Evolutionary conservation across 1,139 yeast species (phyloP).

Genomic region (Candida pseudoviswanathii): DNA sequence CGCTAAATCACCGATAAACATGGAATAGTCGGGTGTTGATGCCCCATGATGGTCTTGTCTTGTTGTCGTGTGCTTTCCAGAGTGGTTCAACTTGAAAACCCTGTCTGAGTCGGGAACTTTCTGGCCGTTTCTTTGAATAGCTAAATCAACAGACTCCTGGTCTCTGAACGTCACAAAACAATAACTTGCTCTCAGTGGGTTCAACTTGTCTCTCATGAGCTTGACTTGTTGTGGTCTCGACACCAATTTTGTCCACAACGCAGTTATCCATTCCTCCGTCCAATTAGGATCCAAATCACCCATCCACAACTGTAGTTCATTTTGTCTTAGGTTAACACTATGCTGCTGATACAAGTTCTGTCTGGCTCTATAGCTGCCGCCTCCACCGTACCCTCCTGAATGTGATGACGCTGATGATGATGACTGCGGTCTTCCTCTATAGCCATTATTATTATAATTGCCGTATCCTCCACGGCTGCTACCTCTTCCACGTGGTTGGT

Average conservation of each 20-base stretch:
- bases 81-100: slow-evolving; percentile 80
- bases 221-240: slow-evolving; percentile 39
- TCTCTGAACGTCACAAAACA: slow-evolving; percentile 83
- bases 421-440: slow-evolving; percentile 5
- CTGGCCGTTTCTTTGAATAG: slow-evolving; percentile 68
- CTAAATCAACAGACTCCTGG: slow-evolving; percentile 69
- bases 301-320: slow-evolving; percentile 70
- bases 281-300: slow-evolving; percentile 89
- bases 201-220: slow-evolving; percentile 38
- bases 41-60: slow-evolving; percentile 26
- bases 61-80: slow-evolving; percentile 51
- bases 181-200: slow-evolving; percentile 42
- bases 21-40: slow-evolving; percentile 11
- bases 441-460: not conserved
- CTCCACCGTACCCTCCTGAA: not conserved
- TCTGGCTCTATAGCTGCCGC: slow-evolving; percentile 11
- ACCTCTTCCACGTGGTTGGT: slow-evolving; percentile 3
- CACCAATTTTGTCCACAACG: slow-evolving; percentile 61
- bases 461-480: slow-evolving; percentile 4
- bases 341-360: slow-evolving; percentile 18
- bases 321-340: slow-evolving; percentile 5
- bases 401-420: slow-evolving; percentile 10
- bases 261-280: slow-evolving; percentile 69
- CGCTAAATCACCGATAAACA: slow-evolving; percentile 82
- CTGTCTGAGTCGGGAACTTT: slow-evolving; percentile 62